Evolutionary conservation across 371 early-diverging fungal species (phyloP), one percentile per base, ranked within the genome.

Genomic region (Lichtheimia hyalospora): DNA sequence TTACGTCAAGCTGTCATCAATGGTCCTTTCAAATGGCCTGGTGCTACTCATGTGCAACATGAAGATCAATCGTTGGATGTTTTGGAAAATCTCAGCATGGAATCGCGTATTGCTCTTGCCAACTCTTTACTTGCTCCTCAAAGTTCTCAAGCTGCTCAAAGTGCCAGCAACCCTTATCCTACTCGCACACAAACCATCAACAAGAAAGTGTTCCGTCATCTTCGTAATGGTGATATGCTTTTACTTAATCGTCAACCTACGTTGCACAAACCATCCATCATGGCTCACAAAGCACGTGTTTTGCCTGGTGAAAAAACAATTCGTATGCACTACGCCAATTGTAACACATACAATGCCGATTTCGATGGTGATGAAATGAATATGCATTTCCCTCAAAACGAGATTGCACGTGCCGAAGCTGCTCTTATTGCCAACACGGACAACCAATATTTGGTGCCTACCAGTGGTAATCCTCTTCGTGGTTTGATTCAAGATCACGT

Each of bases 341-440:
- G 96, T 81, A 97, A 97, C 73, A 91, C 96, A 7, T 96, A 96
- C 70, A 98, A 98, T 75, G 99, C 99, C 60, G 99, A 99, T 88
- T 99, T 99, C 81, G 99, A 99, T 79, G 99, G 99, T 71, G 99
- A 99, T 81, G 99, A 99, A 81, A 99, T 99, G 99, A 99, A 99
- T 79, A 89, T 98, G 65, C 99, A 99, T 81, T 99, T 99, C 70
- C 99, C 99, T 39, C 99, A 99, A 80, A 95, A 92, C 75, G 95
- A 97, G 77, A 80, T 95, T 52, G 96, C 97, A 13, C 87, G 96
- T 53, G 93, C 99, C 25, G 99, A 99, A 80, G 97, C 97, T 39
- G 83, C 89, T 64, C 70, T 95, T 64, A 95, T 99, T 62, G 96
- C 95, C 60, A 92, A 93, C 56, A 99, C 95, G 4, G 98, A 99